Conservation (phyloP, 768 basidiomycete genomes). For the Boletus eberwhitei region DNA sequence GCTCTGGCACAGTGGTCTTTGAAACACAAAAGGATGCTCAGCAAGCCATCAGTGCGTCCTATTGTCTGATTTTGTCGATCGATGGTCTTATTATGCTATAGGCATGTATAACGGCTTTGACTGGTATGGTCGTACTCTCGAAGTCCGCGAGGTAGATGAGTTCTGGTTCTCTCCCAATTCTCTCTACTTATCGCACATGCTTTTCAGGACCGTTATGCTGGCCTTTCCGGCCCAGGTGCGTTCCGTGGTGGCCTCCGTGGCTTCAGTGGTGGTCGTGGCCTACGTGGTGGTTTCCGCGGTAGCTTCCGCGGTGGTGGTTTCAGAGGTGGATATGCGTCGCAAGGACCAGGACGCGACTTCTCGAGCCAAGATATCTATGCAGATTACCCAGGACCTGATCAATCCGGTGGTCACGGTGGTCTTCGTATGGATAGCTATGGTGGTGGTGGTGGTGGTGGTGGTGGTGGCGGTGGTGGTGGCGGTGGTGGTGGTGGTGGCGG, state of each 20-base stretch:
- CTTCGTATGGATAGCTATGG: slow-evolving; percentile 37
- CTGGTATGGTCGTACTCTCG: slow-evolving; percentile 93
- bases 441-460: slow-evolving; percentile 37
- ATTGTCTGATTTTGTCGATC: neutral
- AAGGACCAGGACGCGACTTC: slow-evolving; percentile 60
- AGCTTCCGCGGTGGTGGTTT: slow-evolving; percentile 57
- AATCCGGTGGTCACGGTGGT: slow-evolving; percentile 39
- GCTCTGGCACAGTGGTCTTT: slow-evolving; percentile 96
- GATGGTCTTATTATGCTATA: slow-evolving; percentile 30
- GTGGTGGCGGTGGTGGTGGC: slow-evolving; percentile 20
- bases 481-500: slow-evolving; percentile 34
- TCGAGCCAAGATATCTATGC: slow-evolving; percentile 89
- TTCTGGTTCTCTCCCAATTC: neutral
- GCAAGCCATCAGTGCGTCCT: slow-evolving; percentile 79
- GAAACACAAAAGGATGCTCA: slow-evolving; percentile 87
- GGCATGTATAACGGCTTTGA: slow-evolving; percentile 97
- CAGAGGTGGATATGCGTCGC: slow-evolving; percentile 53
- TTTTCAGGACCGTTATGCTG: slow-evolving; percentile 82
- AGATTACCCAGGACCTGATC: slow-evolving; percentile 88
- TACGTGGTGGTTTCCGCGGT: slow-evolving; percentile 27
- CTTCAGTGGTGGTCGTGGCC: slow-evolving; percentile 41
- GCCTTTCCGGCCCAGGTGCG: slow-evolving; percentile 64
- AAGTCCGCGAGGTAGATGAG: slow-evolving; percentile 83
- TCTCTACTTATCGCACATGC: neutral
- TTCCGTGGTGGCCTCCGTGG: slow-evolving; percentile 59